These are phyloP conservation scores for Verbascum thapsus DNA, from an alignment of 257 asterid genomes.

Conservation along the genomic window DNA sequence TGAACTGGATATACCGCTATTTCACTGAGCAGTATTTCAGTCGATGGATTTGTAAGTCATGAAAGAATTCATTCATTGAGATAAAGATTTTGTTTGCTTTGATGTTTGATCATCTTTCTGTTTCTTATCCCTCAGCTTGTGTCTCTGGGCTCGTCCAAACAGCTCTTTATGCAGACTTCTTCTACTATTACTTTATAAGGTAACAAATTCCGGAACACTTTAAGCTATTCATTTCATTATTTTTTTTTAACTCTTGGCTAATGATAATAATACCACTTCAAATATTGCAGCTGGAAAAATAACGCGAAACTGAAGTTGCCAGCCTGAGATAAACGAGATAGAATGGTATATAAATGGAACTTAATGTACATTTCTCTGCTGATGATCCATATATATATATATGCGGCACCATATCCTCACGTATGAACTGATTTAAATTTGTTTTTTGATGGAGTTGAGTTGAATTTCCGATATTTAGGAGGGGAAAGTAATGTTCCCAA, in stretches of 20 bases:
- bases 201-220: slow-evolving; percentile 31
- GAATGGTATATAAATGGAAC: slow-evolving; percentile 7
- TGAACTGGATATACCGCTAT: slow-evolving; percentile 95
- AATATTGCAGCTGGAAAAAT: slow-evolving; percentile 72
- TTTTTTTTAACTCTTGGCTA: background rate
- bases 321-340: slow-evolving; percentile 46
- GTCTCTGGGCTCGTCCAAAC: slow-evolving; percentile 86
- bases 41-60: slow-evolving; percentile 83
- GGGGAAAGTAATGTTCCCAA: slow-evolving; percentile 14
- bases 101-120: slow-evolving; percentile 23
- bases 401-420: slow-evolving; percentile 13
- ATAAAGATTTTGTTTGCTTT: slow-evolving; percentile 7
- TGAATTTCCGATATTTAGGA: slow-evolving; percentile 23
- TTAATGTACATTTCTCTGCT: slow-evolving; percentile 16
- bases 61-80: slow-evolving; percentile 6
- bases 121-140: slow-evolving; percentile 51
- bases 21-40: slow-evolving; percentile 70
- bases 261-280: slow-evolving; percentile 14
- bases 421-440: slow-evolving; percentile 25
- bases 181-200: slow-evolving; percentile 95
- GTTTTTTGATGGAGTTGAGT: slow-evolving; percentile 30
- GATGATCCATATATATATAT: slow-evolving; percentile 12
- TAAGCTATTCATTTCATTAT: slow-evolving; percentile 7
- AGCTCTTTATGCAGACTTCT: slow-evolving; percentile 90
- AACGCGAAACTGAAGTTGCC: slow-evolving; percentile 76